Evolutionary conservation across 345 rosid species (phyloP).

Genomic region (Linum usitatissimum): DNA sequence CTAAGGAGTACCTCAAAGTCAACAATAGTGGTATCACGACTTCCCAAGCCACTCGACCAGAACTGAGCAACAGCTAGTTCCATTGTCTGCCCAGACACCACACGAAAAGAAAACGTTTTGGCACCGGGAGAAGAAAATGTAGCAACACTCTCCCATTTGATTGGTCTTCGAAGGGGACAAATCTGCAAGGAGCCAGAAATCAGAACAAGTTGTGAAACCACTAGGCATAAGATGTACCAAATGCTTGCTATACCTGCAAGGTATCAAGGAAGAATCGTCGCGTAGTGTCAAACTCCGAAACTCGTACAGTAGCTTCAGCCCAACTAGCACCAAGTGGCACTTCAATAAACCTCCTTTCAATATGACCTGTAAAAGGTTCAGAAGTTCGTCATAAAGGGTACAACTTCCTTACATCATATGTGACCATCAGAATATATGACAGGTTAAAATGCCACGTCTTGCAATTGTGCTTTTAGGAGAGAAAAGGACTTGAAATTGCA

Average conservation of each 20-base stretch:
- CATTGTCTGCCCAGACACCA: constrained; percentile 82
- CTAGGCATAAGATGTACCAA: constrained; percentile 5
- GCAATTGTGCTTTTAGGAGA: neutral
- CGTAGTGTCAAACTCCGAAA: constrained; percentile 79
- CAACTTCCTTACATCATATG: neutral
- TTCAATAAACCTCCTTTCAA: constrained; percentile 81
- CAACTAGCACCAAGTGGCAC: constrained; percentile 84
- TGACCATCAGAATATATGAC: neutral
- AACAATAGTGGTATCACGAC: constrained; percentile 63
- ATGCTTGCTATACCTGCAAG: constrained; percentile 52
- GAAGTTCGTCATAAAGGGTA: neutral
- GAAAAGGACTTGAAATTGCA: neutral
- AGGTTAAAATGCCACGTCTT: neutral
- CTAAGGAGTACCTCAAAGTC: constrained; percentile 71
- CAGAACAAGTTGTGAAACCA: constrained; percentile 15
- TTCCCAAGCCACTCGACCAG: constrained; percentile 98
- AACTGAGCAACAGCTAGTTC: constrained; percentile 92
- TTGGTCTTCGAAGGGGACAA: constrained; percentile 83
- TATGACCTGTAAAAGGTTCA: constrained; percentile 43
- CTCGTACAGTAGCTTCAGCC: constrained; percentile 90
- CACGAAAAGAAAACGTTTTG: constrained; percentile 72
- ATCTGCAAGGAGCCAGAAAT: constrained; percentile 46
- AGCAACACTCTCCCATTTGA: constrained; percentile 70
- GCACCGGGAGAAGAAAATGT: constrained; percentile 72
- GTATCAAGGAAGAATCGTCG: constrained; percentile 76